Evolutionary conservation across 2,329 filamentous ascomycete genomes (phyloP).

Genomic region (Fusarium aywerte): DNA sequence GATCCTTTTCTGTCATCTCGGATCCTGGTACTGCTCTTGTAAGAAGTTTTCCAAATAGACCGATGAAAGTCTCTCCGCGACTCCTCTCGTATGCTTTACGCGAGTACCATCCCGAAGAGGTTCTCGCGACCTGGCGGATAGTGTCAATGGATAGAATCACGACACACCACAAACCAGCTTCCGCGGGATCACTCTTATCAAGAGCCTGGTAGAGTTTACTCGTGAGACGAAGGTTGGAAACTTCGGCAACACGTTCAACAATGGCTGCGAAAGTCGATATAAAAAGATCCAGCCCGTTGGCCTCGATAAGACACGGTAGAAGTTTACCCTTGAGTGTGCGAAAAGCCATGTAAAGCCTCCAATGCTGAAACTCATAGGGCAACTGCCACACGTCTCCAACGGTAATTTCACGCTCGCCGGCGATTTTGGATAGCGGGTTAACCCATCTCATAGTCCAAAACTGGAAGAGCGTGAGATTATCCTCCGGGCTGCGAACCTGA

Average conservation of each 20-base stretch:
- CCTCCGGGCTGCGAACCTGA: slow-evolving; percentile 76
- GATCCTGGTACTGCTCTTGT: slow-evolving; percentile 54
- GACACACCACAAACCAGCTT: slow-evolving; percentile 52
- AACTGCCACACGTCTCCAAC: slow-evolving; percentile 86
- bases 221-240: slow-evolving; percentile 54
- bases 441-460: slow-evolving; percentile 91
- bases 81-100: slow-evolving; percentile 85
- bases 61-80: slow-evolving; percentile 71
- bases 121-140: slow-evolving; percentile 51
- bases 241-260: slow-evolving; percentile 56
- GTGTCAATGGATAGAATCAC: slow-evolving; percentile 52
- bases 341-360: slow-evolving; percentile 77
- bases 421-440: slow-evolving; percentile 74
- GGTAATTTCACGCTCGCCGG: slow-evolving; percentile 72
- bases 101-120: slow-evolving; percentile 76
- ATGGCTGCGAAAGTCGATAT: slow-evolving; percentile 74
- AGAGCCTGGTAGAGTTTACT: slow-evolving; percentile 52
- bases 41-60: slow-evolving; percentile 52
- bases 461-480: slow-evolving; percentile 81
- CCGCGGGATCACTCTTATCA: slow-evolving; percentile 44
- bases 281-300: slow-evolving; percentile 82
- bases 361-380: slow-evolving; percentile 84
- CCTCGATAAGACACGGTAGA: slow-evolving; percentile 73
- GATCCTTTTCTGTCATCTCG: slow-evolving; percentile 52
- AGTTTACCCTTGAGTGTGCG: slow-evolving; percentile 78